Evolutionary conservation across 768 basidiomycete genomes (phyloP).

Genomic region (Galerina sulciceps): DNA sequence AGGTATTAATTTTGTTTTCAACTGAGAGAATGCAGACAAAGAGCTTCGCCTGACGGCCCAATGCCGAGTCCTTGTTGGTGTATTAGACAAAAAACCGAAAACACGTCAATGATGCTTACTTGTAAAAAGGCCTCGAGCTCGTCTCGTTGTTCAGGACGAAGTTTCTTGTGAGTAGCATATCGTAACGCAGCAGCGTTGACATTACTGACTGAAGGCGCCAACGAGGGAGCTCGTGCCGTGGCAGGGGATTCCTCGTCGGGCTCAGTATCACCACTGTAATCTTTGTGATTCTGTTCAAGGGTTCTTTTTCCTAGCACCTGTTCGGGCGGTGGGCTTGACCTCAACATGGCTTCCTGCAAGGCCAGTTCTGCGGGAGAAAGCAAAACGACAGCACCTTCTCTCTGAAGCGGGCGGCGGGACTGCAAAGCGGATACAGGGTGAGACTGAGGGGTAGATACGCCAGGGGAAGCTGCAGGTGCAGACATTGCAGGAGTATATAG

Average conservation of each 20-base stretch:
- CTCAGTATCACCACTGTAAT: slow-evolving; percentile 1
- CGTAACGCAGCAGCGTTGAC: neutral
- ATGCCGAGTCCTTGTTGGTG: slow-evolving; percentile 15
- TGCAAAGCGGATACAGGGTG: no score
- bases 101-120: slow-evolving; percentile 6
- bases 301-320: neutral
- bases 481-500: no score
- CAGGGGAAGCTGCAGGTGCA: no score
- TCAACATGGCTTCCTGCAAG: no score
- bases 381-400: no score
- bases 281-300: neutral
- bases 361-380: no score
- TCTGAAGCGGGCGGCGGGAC: no score
- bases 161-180: slow-evolving; percentile 10
- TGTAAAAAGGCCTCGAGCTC: slow-evolving; percentile 8
- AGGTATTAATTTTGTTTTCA: slow-evolving; percentile 17
- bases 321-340: no score
- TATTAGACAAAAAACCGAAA: slow-evolving; percentile 3
- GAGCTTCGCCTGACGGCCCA: slow-evolving; percentile 17
- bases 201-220: neutral
- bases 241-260: neutral
- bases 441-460: no score
- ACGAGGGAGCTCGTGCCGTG: neutral
- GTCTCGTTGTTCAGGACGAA: slow-evolving; percentile 11
- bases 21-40: slow-evolving; percentile 12